Conservation (phyloP, 305 asterid species). For the Fraxinus ornus region DNA sequence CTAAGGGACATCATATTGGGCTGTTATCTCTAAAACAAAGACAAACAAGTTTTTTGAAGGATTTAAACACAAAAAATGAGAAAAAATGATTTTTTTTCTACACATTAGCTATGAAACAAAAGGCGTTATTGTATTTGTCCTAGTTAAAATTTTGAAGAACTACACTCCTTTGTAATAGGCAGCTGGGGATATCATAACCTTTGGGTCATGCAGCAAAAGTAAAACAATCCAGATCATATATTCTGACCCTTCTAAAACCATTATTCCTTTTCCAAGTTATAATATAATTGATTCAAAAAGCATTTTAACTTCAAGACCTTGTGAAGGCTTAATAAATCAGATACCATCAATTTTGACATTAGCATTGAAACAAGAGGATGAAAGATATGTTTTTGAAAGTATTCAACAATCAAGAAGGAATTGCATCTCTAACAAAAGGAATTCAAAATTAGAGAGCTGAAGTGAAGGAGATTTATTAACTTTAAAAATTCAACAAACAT, state of each 20-base stretch:
- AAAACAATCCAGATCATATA: background rate
- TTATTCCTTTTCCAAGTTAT: background rate
- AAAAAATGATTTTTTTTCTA: background rate
- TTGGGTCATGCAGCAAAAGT: background rate
- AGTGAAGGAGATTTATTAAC: background rate
- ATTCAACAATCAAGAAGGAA: background rate
- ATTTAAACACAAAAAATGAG: background rate
- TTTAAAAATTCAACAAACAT: background rate
- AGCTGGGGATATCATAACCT: background rate
- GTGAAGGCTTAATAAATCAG: background rate
- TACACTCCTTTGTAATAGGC: background rate
- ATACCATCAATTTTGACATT: background rate
- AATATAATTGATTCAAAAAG: background rate
- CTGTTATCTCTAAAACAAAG: background rate
- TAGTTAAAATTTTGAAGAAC: background rate
- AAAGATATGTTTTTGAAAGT: background rate
- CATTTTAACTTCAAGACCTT: background rate
- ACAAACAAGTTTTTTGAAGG: background rate
- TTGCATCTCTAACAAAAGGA: background rate
- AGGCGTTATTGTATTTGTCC: background rate
- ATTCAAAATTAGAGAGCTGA: background rate
- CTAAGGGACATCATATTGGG: background rate
- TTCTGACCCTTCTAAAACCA: background rate
- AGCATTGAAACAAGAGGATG: background rate
- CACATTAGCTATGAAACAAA: background rate